These are phyloP conservation scores for Lactifluus hygrophoroides DNA, from an alignment of 768 basidiomycete species.

Conservation along the genomic window DNA sequence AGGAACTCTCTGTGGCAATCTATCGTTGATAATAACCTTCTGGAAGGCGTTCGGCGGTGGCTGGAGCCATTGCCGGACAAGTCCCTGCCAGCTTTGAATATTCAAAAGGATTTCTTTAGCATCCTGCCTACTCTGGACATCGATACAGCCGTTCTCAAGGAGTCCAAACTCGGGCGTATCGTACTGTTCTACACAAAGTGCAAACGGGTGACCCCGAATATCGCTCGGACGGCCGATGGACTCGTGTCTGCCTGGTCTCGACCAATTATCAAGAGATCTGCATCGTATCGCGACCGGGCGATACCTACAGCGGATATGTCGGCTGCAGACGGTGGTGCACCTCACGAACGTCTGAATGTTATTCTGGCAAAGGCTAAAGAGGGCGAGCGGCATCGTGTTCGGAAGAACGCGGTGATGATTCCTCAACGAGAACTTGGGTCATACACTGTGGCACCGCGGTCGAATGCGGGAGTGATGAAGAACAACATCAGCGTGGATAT, in stretches of 20 bases:
- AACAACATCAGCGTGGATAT: conserved; percentile 55
- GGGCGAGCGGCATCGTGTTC: conserved; percentile 57
- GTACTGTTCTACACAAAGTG: conserved; percentile 95
- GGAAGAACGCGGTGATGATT: conserved; percentile 77
- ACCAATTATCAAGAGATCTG: conserved; percentile 84
- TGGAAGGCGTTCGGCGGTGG: conserved; percentile 85
- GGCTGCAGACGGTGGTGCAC: conserved; percentile 29
- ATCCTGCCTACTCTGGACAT: conserved; percentile 86
- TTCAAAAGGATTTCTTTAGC: conserved; percentile 86
- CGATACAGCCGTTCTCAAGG: conserved; percentile 83
- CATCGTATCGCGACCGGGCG: conserved; percentile 68
- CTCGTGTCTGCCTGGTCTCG: conserved; percentile 84
- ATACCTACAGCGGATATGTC: conserved; percentile 48
- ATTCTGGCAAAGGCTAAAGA: conserved; percentile 63
- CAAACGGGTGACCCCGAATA: conserved; percentile 77
- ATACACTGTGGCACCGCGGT: conserved; percentile 71
- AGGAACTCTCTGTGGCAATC: conserved; percentile 83
- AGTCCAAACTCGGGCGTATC: conserved; percentile 81
- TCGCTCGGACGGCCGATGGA: conserved; percentile 72
- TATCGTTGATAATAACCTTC: conserved; percentile 90
- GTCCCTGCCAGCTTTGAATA: conserved; percentile 90
- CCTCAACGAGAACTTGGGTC: conserved; percentile 67
- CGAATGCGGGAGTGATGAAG: conserved; percentile 43
- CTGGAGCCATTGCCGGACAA: conserved; percentile 90
- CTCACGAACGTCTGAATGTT: conserved; percentile 51